Percentiles rank a stretch among this genome's conserved stretches.
phyloP scores from a whole-genome alignment of 1,284 basidiomycete genomes.

The Papiliotrema flavescens region DNA sequence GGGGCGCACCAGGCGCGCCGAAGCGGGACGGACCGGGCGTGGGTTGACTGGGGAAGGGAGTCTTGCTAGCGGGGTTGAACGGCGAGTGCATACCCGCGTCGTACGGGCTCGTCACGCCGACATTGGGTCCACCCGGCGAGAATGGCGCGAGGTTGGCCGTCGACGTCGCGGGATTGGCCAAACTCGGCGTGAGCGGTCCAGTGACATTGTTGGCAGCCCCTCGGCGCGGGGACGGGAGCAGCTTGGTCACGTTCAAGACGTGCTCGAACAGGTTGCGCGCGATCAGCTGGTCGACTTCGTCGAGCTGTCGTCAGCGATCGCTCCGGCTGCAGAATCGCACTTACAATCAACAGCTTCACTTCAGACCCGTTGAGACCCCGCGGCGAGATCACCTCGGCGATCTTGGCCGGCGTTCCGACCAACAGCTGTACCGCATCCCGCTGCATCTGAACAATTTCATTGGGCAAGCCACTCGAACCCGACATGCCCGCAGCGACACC shows the following conservation, averaged over 20 bases:
- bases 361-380: slow-evolving; percentile 68
- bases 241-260: slow-evolving; percentile 85
- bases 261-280: slow-evolving; percentile 87
- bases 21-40: slow-evolving; percentile 24
- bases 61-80: slow-evolving; percentile 53
- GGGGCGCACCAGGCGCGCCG: slow-evolving; percentile 7
- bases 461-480: slow-evolving; percentile 61
- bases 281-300: slow-evolving; percentile 97
- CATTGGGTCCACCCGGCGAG: slow-evolving; percentile 29
- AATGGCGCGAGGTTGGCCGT: slow-evolving; percentile 23
- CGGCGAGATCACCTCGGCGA: slow-evolving; percentile 86
- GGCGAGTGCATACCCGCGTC: slow-evolving; percentile 51
- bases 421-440: slow-evolving; percentile 91
- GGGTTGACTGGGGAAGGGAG: slow-evolving; percentile 54
- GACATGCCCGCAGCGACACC: slow-evolving; percentile 77
- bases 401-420: slow-evolving; percentile 93
- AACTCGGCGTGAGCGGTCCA: slow-evolving; percentile 24
- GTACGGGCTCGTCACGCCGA: slow-evolving; percentile 39
- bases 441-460: slow-evolving; percentile 77
- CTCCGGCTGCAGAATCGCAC: slow-evolving; percentile 6
- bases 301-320: slow-evolving; percentile 53
- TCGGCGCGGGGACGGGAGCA: slow-evolving; percentile 78
- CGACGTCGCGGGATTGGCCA: not conserved
- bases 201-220: slow-evolving; percentile 41
- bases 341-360: slow-evolving; percentile 76